These are phyloP conservation scores for Dactylellina sp. DNA, from an alignment of 2,329 filamentous ascomycete species.

Conservation along the genomic window DNA sequence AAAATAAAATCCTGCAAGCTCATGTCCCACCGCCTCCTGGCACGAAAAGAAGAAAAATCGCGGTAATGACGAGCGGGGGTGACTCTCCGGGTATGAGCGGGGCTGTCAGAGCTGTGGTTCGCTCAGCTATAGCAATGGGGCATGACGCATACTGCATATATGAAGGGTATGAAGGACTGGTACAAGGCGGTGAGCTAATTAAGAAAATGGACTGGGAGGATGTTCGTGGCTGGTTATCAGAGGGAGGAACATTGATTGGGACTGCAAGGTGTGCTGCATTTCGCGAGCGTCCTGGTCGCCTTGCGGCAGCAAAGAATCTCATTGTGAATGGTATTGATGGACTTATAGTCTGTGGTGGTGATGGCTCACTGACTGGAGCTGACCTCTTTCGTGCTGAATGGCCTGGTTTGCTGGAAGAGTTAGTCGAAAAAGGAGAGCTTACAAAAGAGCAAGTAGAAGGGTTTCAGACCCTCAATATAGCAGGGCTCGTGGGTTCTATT, in stretches of 20 bases:
- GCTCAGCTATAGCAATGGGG: slow-evolving; percentile 86
- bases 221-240: slow-evolving; percentile 91
- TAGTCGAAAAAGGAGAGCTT: slow-evolving; percentile 79
- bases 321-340: slow-evolving; percentile 92
- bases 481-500: slow-evolving; percentile 94
- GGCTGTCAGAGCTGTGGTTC: slow-evolving; percentile 87
- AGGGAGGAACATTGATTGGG: slow-evolving; percentile 94
- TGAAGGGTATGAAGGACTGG: slow-evolving; percentile 95
- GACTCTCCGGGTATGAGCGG: slow-evolving; percentile 97
- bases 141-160: slow-evolving; percentile 85
- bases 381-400: slow-evolving; percentile 93
- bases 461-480: slow-evolving; percentile 91
- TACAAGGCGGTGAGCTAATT: slow-evolving; percentile 89
- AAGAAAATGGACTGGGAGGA: slow-evolving; percentile 90
- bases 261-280: slow-evolving; percentile 94
- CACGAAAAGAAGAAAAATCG: slow-evolving; percentile 74
- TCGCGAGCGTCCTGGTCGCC: slow-evolving; percentile 84
- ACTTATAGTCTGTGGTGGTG: slow-evolving; percentile 94
- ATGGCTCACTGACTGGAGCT: slow-evolving; percentile 94
- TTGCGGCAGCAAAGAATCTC: slow-evolving; percentile 93
- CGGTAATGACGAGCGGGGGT: slow-evolving; percentile 92
- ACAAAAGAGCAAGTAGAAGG: slow-evolving; percentile 77
- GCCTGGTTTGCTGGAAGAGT: slow-evolving; percentile 86
- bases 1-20: slow-evolving; percentile 6
- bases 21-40: slow-evolving; percentile 32